A percentile compares a stretch with the other conserved stretches of the same genome.
phyloP scores from a whole-genome alignment of 2,329 filamentous ascomycete genomes.

The Zymoseptoria brevis region DNA sequence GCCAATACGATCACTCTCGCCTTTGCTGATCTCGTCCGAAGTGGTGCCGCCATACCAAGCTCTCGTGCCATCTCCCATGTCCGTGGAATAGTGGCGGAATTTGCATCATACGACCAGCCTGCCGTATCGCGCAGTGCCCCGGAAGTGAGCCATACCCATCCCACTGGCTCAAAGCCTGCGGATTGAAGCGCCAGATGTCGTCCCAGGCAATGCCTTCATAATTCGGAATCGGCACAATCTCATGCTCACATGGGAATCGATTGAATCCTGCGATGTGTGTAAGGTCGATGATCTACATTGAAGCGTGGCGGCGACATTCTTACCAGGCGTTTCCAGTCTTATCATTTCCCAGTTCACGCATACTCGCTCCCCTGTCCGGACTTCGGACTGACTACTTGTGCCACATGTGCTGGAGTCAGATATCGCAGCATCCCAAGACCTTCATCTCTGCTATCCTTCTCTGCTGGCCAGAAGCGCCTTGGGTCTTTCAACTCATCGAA shows the following conservation, averaged over 20 bases:
- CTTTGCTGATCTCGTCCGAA: conserved; percentile 4
- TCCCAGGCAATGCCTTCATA: conserved; percentile 9
- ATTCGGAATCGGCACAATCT: conserved; percentile 8
- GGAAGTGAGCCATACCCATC: neutral
- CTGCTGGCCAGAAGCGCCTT: too few species aligned
- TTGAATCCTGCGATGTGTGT: neutral
- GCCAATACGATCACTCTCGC: conserved; percentile 4
- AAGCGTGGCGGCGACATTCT: neutral
- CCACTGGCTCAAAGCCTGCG: conserved; percentile 8
- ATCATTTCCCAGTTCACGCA: conserved; percentile 8
- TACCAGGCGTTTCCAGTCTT: conserved; percentile 4
- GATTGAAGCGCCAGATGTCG: conserved; percentile 9
- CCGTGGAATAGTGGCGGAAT: conserved; percentile 6
- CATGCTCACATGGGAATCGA: conserved; percentile 5
- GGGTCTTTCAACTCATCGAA: too few species aligned
- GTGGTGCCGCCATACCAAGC: conserved; percentile 7
- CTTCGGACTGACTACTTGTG: conserved; percentile 5
- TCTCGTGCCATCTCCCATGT: conserved; percentile 4
- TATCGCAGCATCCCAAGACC: too few species aligned
- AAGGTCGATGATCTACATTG: too few species aligned
- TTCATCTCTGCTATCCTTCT: too few species aligned
- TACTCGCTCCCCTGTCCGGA: conserved; percentile 3
- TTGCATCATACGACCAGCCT: neutral
- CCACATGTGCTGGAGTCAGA: conserved; percentile 1
- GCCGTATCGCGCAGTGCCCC: too few species aligned